A percentile compares a stretch with the other conserved stretches of the same genome.
Evolutionary conservation across 2,329 filamentous ascomycete genomes (phyloP).

Genomic region (Microdochium nivale): DNA sequence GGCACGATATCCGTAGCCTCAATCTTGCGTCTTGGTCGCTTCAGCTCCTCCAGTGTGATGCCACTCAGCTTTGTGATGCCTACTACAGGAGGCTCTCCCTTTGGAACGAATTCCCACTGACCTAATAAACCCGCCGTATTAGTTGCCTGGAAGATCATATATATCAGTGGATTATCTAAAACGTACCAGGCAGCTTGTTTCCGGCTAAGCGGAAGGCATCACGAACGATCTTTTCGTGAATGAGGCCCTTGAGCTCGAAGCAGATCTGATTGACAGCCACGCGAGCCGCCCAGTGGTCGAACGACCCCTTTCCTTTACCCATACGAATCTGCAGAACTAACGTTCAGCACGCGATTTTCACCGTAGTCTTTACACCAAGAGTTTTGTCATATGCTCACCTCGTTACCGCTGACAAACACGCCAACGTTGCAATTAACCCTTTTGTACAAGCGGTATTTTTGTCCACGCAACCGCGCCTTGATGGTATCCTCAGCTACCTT

Average conservation of each 20-base stretch:
- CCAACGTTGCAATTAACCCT: constrained; percentile 87
- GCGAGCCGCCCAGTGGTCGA: constrained; percentile 91
- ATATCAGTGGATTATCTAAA: constrained; percentile 1
- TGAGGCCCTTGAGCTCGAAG: constrained; percentile 82
- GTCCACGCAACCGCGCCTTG: constrained; percentile 75
- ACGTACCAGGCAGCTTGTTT: constrained; percentile 84
- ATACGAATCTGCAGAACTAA: constrained; percentile 62
- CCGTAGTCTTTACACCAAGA: background rate
- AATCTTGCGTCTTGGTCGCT: constrained; percentile 65
- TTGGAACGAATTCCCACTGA: constrained; percentile 88
- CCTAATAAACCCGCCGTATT: constrained; percentile 36
- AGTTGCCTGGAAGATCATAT: background rate
- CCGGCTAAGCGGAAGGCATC: constrained; percentile 93
- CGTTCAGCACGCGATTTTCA: background rate
- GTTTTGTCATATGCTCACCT: constrained; percentile 40
- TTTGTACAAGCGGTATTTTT: constrained; percentile 90
- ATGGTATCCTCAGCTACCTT: constrained; percentile 93
- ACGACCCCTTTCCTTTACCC: constrained; percentile 97
- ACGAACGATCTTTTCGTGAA: constrained; percentile 89
- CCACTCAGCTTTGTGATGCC: constrained; percentile 88
- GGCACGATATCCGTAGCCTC: constrained; percentile 29
- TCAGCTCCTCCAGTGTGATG: constrained; percentile 73
- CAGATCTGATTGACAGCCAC: constrained; percentile 85
- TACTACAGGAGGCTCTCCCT: constrained; percentile 81
- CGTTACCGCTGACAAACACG: constrained; percentile 92